Evolutionary conservation across 495 filamentous ascomycete species (phyloP).

Genomic region (Xylaria acuta): DNA sequence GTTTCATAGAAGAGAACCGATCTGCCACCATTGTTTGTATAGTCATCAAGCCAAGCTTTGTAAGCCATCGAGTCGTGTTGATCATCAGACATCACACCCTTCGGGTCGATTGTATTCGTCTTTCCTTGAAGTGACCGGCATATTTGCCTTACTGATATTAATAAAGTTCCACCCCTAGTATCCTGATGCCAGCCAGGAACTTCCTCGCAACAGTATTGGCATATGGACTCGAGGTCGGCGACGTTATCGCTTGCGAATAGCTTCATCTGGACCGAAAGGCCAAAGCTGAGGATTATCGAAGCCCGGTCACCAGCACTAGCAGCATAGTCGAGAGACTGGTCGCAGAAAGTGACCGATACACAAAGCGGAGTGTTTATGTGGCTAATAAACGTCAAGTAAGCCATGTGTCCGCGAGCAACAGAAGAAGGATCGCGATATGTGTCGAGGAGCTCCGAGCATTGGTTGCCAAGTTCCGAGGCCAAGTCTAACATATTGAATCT

Average conservation of each 20-base stretch:
- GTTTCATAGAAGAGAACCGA: conserved; percentile 75
- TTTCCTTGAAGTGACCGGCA: conserved; percentile 84
- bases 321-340: conserved; percentile 73
- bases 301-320: conserved; percentile 76
- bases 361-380: conserved; percentile 71
- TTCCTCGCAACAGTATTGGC: conserved; percentile 75
- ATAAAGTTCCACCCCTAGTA: conserved; percentile 77
- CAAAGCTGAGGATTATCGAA: conserved; percentile 75
- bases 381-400: conserved; percentile 75
- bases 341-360: conserved; percentile 65
- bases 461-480: conserved; percentile 66
- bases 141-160: conserved; percentile 75
- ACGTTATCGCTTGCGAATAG: conserved; percentile 79
- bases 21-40: conserved; percentile 52
- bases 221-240: conserved; percentile 75
- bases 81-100: conserved; percentile 72
- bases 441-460: conserved; percentile 71
- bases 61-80: conserved; percentile 70
- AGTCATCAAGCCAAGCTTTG: conserved; percentile 59
- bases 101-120: conserved; percentile 63
- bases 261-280: conserved; percentile 70
- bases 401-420: conserved; percentile 70
- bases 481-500: conserved; percentile 77
- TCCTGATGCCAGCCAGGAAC: conserved; percentile 76
- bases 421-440: conserved; percentile 71